Base-by-base conservation (phyloP, 1,284 basidiomycete genomes). In the Malassezia obtusa region DNA sequence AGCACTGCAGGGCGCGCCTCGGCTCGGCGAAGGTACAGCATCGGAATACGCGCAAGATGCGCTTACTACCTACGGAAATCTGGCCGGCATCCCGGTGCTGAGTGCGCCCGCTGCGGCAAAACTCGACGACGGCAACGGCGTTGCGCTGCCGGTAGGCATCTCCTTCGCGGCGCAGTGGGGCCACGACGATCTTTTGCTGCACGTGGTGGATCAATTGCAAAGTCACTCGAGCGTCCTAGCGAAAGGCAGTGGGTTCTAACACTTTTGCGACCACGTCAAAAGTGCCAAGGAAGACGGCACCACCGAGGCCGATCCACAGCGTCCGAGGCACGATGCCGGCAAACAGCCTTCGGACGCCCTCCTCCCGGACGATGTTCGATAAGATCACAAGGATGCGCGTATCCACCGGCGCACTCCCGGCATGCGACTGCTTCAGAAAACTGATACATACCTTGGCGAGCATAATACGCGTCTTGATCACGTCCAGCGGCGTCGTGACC, bases 391-490 rank as follows among this genome's bases (percentile, higher is more conserved):
- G 25, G 60, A 74, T 59, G 40, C 68, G 54, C 49, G 61, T 49
- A 44, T 73, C 68, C 46, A 65, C 67, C 6, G 59, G 63, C 5
- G 35, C 21, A 9, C 37, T 24, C 10, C 43, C 44, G 11, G 45
- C n/a, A 24, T 15, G 22, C 28, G 37, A 10, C 33, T 50, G 28
- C 4, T 22, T 22, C 9, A 46, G 10, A 8, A 3, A n/a, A 4
- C 25, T 10, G 7, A 24, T 30, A 48, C 45, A 22, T 15, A 50
- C 53, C 25, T 56, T 56, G 67, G 94, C 88, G 11, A 98, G 80
- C 94, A 99, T 99, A 47, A 96, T 87, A 14, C 94, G 81, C 1
- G 92, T 99, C 76, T 98, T 98, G 53, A 95, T 81, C 2, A 98
- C 94, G 67, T 99, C 94, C 17, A 98, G 77, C 0, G 94, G 94